These are phyloP conservation scores for Mrakia hoshinonis DNA, from an alignment of 768 basidiomycete genomes.

Conservation along the genomic window DNA sequence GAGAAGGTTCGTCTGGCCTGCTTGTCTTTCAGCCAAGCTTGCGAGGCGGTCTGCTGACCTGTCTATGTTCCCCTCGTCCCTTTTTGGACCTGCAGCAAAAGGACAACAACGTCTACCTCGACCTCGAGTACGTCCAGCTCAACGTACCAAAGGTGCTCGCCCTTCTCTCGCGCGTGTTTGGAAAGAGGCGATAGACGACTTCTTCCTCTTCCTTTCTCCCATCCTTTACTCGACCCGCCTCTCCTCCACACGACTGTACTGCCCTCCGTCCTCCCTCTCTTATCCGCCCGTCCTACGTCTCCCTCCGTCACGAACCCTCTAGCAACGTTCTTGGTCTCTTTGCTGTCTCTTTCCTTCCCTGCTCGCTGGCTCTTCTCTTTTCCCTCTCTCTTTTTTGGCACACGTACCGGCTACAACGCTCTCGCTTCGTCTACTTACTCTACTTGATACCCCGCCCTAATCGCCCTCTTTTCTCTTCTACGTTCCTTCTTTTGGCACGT, in stretches of 20 bases:
- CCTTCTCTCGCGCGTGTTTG: conserved; percentile 27
- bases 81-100: conserved; percentile 63
- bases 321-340: background rate
- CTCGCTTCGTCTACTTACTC: background rate
- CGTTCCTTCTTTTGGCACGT: too few relatives aligned
- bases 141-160: conserved; percentile 92
- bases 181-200: conserved; percentile 20
- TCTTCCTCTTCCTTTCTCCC: background rate
- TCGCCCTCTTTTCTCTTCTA: too few relatives aligned
- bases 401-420: background rate
- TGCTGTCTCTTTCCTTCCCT: background rate
- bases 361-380: background rate
- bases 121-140: conserved; percentile 94
- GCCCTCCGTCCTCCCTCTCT: background rate
- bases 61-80: background rate
- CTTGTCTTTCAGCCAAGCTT: background rate
- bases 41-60: too few relatives aligned
- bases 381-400: background rate
- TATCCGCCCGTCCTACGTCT: background rate
- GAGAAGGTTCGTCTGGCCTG: conserved; percentile 64
- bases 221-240: background rate
- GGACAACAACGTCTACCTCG: conserved; percentile 91
- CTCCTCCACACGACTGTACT: background rate
- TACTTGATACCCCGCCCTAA: background rate
- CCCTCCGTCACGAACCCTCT: background rate